phyloP scores from a whole-genome alignment of 352 stramenopile genomes.

The Pythium chondricola region DNA sequence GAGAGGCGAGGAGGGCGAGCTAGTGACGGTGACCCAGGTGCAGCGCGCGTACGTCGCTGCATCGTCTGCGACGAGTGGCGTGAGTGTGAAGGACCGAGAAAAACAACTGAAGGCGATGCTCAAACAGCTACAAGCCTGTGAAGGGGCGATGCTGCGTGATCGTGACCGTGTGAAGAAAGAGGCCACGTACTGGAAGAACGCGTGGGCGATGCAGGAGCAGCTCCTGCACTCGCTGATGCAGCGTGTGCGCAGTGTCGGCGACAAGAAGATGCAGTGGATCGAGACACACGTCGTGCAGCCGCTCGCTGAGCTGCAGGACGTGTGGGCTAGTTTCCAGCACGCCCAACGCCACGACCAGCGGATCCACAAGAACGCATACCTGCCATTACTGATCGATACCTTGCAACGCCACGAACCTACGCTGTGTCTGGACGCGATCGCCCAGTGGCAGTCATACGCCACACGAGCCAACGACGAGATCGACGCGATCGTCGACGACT shows the following conservation, averaged over 20 bases:
- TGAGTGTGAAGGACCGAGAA: slow-evolving; percentile 18
- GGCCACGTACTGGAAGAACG: slow-evolving; percentile 11
- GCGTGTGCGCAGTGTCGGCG: slow-evolving; percentile 11
- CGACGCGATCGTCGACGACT: slow-evolving; percentile 9
- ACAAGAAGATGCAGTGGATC: slow-evolving; percentile 22
- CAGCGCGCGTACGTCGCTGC: slow-evolving; percentile 3
- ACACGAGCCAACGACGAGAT: slow-evolving; percentile 10
- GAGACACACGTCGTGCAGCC: slow-evolving; percentile 7
- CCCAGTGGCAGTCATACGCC: slow-evolving; percentile 16
- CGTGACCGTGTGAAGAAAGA: slow-evolving; percentile 1
- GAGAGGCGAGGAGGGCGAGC: not conserved
- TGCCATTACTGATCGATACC: slow-evolving; percentile 20
- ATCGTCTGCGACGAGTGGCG: not conserved
- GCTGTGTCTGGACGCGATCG: slow-evolving; percentile 14
- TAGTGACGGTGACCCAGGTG: slow-evolving; percentile 10
- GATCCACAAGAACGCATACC: slow-evolving; percentile 21
- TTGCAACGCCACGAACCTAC: slow-evolving; percentile 11
- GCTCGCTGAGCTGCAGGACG: slow-evolving; percentile 15
- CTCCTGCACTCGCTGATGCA: slow-evolving; percentile 8
- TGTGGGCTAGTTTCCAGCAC: slow-evolving; percentile 16
- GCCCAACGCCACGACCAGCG: slow-evolving; percentile 7
- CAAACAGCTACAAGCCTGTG: slow-evolving; percentile 18
- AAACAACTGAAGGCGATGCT: slow-evolving; percentile 18
- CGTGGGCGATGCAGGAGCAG: slow-evolving; percentile 17
- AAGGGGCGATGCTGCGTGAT: slow-evolving; percentile 1